phyloP scores from a whole-genome alignment of 495 filamentous ascomycete species.

The Xylaria acuta region DNA sequence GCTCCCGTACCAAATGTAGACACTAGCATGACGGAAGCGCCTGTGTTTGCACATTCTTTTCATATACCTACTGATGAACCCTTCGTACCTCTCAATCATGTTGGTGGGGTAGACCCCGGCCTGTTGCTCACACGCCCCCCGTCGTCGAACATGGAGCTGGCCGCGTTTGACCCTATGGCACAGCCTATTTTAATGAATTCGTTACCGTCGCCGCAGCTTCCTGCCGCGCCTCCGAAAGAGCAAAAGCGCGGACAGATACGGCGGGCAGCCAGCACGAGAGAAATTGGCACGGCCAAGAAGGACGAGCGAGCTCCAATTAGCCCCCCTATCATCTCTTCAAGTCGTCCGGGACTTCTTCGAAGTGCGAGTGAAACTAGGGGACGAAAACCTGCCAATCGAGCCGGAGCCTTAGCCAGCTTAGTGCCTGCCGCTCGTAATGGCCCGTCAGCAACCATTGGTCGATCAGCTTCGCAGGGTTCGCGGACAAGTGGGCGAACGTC shows the following conservation, averaged over 20 bases:
- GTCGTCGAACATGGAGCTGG: conserved; percentile 49
- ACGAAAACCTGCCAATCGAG: conserved; percentile 43
- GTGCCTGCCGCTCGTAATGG: conserved; percentile 40
- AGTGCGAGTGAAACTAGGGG: conserved; percentile 63
- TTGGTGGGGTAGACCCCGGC: conserved; percentile 51
- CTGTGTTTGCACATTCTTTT: conserved; percentile 50
- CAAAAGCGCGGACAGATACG: conserved; percentile 44
- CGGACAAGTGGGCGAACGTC: conserved; percentile 54
- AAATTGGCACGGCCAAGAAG: conserved; percentile 42
- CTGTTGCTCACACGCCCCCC: conserved; percentile 55
- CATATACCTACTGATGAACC: conserved; percentile 47
- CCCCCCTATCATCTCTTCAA: conserved; percentile 57
- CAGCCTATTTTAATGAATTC: conserved; percentile 37
- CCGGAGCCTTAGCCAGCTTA: conserved; percentile 43
- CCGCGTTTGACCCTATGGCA: conserved; percentile 45
- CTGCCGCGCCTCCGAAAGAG: conserved; percentile 34
- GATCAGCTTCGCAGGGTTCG: conserved; percentile 46
- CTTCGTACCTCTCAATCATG: conserved; percentile 47
- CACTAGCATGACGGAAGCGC: conserved; percentile 43
- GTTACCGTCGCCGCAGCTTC: conserved; percentile 35
- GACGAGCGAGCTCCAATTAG: conserved; percentile 55
- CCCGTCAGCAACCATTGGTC: conserved; percentile 34
- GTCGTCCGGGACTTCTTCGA: conserved; percentile 63
- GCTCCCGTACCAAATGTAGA: conserved; percentile 41
- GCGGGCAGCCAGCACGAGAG: conserved; percentile 52